phyloP scores from a whole-genome alignment of 2,329 filamentous ascomycete species.

The Colletotrichum sansevieriae region DNA sequence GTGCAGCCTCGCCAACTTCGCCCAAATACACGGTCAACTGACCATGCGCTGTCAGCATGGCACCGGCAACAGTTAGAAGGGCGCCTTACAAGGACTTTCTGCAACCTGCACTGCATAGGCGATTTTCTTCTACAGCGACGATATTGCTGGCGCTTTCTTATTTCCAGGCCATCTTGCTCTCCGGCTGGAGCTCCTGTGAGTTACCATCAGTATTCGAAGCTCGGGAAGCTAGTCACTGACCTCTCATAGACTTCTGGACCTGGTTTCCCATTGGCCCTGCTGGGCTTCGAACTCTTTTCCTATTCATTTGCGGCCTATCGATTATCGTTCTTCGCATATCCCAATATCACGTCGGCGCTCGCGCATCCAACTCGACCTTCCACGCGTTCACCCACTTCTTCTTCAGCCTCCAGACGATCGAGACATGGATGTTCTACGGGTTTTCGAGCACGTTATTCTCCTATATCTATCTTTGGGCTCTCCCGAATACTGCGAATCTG shows the following conservation, averaged over 20 bases:
- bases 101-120: slow-evolving; percentile 87
- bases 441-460: slow-evolving; percentile 84
- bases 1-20: slow-evolving; percentile 43
- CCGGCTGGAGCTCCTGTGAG: slow-evolving; percentile 78
- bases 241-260: slow-evolving; percentile 77
- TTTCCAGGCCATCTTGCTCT: slow-evolving; percentile 76
- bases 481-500: slow-evolving; percentile 70
- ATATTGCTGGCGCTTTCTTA: slow-evolving; percentile 81
- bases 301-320: slow-evolving; percentile 81
- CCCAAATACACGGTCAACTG: slow-evolving; percentile 49
- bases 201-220: slow-evolving; percentile 42
- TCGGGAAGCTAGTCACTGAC: slow-evolving; percentile 30
- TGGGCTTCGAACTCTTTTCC: slow-evolving; percentile 79
- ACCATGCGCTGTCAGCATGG: slow-evolving; percentile 65
- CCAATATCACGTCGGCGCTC: slow-evolving; percentile 80
- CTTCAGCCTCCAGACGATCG: slow-evolving; percentile 70
- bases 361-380: slow-evolving; percentile 78
- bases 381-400: slow-evolving; percentile 72
- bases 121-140: slow-evolving; percentile 83
- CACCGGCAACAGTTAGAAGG: slow-evolving; percentile 66
- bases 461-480: slow-evolving; percentile 83
- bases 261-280: slow-evolving; percentile 86
- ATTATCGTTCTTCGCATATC: slow-evolving; percentile 89
- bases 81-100: slow-evolving; percentile 87
- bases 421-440: slow-evolving; percentile 81